phyloP scores from a whole-genome alignment of 768 basidiomycete species.

The Tricholoma saponaceum region DNA sequence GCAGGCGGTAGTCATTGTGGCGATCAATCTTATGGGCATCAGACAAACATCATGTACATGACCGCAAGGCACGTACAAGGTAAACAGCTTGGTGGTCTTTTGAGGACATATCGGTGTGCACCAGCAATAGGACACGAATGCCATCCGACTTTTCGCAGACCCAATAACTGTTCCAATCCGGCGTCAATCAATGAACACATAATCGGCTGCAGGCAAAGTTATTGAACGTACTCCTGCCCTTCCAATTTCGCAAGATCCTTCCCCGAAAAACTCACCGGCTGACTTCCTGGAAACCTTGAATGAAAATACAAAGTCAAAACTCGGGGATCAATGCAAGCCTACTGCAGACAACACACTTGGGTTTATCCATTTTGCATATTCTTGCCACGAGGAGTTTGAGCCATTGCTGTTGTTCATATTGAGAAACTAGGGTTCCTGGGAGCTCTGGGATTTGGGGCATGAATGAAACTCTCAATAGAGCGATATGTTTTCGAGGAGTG shows the following conservation, averaged over 20 bases:
- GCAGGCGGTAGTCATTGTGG: slow-evolving; percentile 78
- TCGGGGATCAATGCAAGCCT: slow-evolving; percentile 4
- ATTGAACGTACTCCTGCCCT: slow-evolving; percentile 64
- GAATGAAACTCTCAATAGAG: not conserved
- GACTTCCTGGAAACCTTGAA: slow-evolving; percentile 88
- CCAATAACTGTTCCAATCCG: slow-evolving; percentile 72
- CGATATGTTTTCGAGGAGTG: not conserved
- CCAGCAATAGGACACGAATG: slow-evolving; percentile 80
- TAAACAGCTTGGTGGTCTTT: slow-evolving; percentile 65
- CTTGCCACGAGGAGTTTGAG: slow-evolving; percentile 58
- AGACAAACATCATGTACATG: not conserved
- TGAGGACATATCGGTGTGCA: slow-evolving; percentile 53
- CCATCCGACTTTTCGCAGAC: slow-evolving; percentile 99
- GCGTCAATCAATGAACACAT: slow-evolving; percentile 1
- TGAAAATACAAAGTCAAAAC: slow-evolving; percentile 1
- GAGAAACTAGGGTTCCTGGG: slow-evolving; percentile 56
- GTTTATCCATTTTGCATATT: slow-evolving; percentile 61
- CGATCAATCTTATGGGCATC: slow-evolving; percentile 75
- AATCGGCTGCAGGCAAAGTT: not conserved
- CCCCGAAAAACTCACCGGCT: slow-evolving; percentile 85
- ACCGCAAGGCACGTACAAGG: slow-evolving; percentile 51
- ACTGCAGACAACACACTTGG: slow-evolving; percentile 42
- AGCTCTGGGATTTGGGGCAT: slow-evolving; percentile 68
- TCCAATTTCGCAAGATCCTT: slow-evolving; percentile 75
- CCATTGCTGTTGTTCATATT: slow-evolving; percentile 57